Conservation (phyloP, 116 monocot species). For the Phalaenopsis hybrid region DNA sequence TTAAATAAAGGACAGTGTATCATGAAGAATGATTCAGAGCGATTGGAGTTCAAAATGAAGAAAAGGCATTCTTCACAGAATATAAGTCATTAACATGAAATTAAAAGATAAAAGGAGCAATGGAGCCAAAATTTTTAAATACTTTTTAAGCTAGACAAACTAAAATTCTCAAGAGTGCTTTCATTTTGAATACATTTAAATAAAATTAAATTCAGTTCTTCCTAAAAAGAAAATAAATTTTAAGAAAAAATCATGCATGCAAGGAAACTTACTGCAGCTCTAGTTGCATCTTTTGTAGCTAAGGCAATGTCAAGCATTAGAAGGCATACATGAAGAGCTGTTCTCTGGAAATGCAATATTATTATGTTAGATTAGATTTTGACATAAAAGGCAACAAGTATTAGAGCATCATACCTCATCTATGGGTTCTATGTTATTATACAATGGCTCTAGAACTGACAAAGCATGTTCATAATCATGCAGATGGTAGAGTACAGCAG, state of each 20-base stretch:
- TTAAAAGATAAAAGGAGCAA: neutral
- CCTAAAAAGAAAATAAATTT: neutral
- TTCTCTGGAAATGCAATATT: conserved; percentile 44
- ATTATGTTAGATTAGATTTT: conserved; percentile 6
- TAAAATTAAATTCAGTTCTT: neutral
- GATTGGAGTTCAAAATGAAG: neutral
- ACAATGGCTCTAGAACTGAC: conserved; percentile 58
- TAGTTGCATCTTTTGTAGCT: conserved; percentile 53
- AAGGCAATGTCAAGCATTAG: conserved; percentile 75
- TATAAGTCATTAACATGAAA: neutral
- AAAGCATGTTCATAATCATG: conserved; percentile 60
- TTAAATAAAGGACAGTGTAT: neutral
- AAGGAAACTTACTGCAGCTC: conserved; percentile 68
- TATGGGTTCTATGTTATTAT: conserved; percentile 64
- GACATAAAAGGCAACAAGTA: neutral
- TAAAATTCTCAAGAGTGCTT: neutral
- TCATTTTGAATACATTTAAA: neutral
- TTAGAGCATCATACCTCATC: conserved; percentile 67
- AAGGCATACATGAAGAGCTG: conserved; percentile 75
- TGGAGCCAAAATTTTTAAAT: neutral
- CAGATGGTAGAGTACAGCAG: conserved; percentile 63
- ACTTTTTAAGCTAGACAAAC: neutral
- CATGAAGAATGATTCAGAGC: neutral
- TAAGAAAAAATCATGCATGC: neutral
- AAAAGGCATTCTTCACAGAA: neutral